Evolutionary conservation across 2,329 filamentous ascomycete genomes (phyloP), one percentile per base, ranked within the genome.

Genomic region (Daldinia sp.): DNA sequence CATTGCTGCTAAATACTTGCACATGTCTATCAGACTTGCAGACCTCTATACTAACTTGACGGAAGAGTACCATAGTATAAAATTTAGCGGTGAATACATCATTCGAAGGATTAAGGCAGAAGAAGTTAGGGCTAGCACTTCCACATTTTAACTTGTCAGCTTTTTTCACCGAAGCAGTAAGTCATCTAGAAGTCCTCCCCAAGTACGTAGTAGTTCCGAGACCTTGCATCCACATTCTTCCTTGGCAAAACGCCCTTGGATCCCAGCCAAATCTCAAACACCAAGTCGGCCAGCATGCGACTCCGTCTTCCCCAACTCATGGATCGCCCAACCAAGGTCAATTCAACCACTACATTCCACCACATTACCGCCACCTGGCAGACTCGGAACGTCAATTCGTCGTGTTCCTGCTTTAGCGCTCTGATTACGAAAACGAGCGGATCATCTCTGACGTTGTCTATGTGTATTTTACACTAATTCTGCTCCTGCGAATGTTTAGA

Each of bases 251-350:
- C 35, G 56, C 62, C 56, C 37, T 64, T 50, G 56, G 42, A 73
- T 70, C 70, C 72, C 41, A 64, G 72, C 54, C 60, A 48, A 67
- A 71, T 68, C 70, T 71, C 72, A 73, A 73, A 73, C 72, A 63
- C 58, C 33, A 60, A 60, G 57, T 65, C 64, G 46, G 53, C 66
- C 64, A 65, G 55, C 64, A 67, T 67, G 66, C 61, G 35, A 72
- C 71, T 73, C 69, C 71, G 60, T 68, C 60, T 70, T 66, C 65
- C 60, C 60, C 69, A 61, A 62, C 67, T 67, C 60, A 57, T 60
- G 60, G 60, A 57, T 57, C 44, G 59, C 48, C 66, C 64, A 69
- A 69, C 69, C 66, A 71, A 68, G 46, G 23, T 35, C 60, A 58
- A 67, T 57, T 65, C 59, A 58, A 48, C 58, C 65, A 68, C 53